A percentile compares a stretch with the other conserved stretches of the same genome.
Evolutionary conservation across 805 yeast genomes (phyloP).

Genomic region (Candida tallmaniae): DNA sequence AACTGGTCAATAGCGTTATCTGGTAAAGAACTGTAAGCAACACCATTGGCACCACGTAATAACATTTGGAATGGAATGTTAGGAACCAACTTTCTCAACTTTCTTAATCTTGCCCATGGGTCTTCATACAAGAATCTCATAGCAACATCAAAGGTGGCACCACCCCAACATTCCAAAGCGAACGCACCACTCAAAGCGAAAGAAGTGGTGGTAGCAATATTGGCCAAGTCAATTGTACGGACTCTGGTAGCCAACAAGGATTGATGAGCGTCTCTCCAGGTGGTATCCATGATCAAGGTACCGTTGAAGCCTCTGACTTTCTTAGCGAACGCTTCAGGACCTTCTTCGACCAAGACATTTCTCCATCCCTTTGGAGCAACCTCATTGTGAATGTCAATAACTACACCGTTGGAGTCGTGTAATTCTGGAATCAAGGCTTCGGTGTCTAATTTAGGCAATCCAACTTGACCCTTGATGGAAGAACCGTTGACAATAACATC

Average conservation of each 20-base stretch:
- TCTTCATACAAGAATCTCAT: conserved; percentile 98
- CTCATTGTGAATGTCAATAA: conserved; percentile 51
- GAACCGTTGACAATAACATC: conserved; percentile 96
- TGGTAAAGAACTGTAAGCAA: conserved; percentile 95
- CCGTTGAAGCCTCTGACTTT: conserved; percentile 83
- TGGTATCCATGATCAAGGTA: conserved; percentile 92
- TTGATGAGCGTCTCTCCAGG: conserved; percentile 99
- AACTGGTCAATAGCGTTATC: conserved; percentile 98
- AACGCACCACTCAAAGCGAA: conserved; percentile 86
- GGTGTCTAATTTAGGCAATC: conserved; percentile 74
- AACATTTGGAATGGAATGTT: conserved; percentile 99
- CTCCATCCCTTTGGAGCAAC: conserved; percentile 82
- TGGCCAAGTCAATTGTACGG: conserved; percentile 84
- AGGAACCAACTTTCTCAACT: conserved; percentile 85
- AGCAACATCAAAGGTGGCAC: conserved; percentile 98
- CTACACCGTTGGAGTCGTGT: conserved; percentile 56
- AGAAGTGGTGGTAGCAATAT: conserved; percentile 92
- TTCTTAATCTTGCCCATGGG: conserved; percentile 95
- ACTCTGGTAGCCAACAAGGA: conserved; percentile 95
- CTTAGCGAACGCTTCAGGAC: conserved; percentile 87
- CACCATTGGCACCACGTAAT: conserved; percentile 98
- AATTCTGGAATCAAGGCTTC: conserved; percentile 75
- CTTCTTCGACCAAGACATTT: conserved; percentile 74
- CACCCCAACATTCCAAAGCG: conserved; percentile 99
- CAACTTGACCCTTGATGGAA: conserved; percentile 92